Evolutionary conservation across 2,329 filamentous ascomycete genomes (phyloP), one percentile per base, ranked within the genome.

Genomic region (Aureobasidium musti): DNA sequence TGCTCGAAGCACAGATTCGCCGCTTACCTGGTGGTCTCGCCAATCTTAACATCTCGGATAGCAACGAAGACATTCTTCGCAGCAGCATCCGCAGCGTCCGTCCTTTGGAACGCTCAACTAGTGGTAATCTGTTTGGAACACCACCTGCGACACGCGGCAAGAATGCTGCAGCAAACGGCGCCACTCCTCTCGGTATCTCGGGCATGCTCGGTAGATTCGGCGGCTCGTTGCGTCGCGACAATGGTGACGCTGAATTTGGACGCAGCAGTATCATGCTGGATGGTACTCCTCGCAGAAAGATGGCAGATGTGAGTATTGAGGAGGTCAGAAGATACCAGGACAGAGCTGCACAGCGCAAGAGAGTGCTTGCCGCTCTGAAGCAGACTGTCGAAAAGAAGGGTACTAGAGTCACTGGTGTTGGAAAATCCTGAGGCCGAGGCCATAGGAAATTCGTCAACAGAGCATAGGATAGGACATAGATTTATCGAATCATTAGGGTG

Each of bases 1-100:
- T 97, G 7, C 83, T 98, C 37, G 95, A 98, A 79, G 86, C 88
- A 56, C 91, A 97, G 75, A 87, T 99, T 80, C 88, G 90, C 67
- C 91, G 88, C 75, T 78, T 96, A 26, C 77, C 78, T 2, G 64
- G 66, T 3, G 75, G 75, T 8, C 66, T 74, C 19, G 73, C 71
- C 3, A 70, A 72, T 21, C 70, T 77, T 7, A 71, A 70, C 41
- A 71, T 76, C 6, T 67, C 30, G 8, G 59, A 63, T 33, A 73
- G 73, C 50, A 73, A 72, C 57, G 74, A 75, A 63, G 74, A 77
- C 59, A 70, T 75, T 35, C 71, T 77, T 50, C 72, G 72, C n/a
- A 69, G 69, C 17, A 69, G 70, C 14, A 68, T 77, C 6, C 70
- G 70, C 11, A 23, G 70, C 69, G 43, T 75, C 68, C 28, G 71